Conservation (phyloP, 352 stramenopile species). For the Hyaloperonospora brassicae region DNA sequence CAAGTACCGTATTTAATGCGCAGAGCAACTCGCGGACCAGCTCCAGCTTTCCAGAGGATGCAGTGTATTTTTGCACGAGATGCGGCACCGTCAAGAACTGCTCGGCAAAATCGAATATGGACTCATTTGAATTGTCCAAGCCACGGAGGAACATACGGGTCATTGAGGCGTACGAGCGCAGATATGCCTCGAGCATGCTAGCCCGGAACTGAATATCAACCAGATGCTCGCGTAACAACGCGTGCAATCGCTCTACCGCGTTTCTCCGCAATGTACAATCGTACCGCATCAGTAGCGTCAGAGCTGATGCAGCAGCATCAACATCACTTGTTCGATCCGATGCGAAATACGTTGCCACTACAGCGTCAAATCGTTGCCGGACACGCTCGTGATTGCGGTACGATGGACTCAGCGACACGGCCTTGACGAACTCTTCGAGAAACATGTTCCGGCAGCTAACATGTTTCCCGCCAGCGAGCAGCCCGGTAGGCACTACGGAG, state of each 20-base stretch:
- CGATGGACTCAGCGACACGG: conserved; percentile 42
- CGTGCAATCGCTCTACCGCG: conserved; percentile 46
- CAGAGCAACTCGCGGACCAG: conserved; percentile 58
- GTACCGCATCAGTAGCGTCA: conserved; percentile 55
- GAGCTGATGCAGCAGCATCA: conserved; percentile 22
- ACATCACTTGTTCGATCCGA: conserved; percentile 6
- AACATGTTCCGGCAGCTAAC: conserved; percentile 58
- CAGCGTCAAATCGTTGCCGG: conserved; percentile 47
- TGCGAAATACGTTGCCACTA: conserved; percentile 44
- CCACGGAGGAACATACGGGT: conserved; percentile 72
- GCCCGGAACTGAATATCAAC: conserved; percentile 61
- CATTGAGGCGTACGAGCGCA: conserved; percentile 60
- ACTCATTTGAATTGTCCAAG: conserved; percentile 74
- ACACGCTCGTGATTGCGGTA: conserved; percentile 52
- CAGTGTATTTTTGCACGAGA: conserved; percentile 71
- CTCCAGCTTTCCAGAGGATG: conserved; percentile 43
- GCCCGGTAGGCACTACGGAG: conserved; percentile 10
- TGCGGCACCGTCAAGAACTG: conserved; percentile 81
- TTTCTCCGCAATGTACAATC: conserved; percentile 60
- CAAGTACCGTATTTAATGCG: conserved; percentile 56
- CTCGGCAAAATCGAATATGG: conserved; percentile 84
- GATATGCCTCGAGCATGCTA: conserved; percentile 71
- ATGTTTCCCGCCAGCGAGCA: conserved; percentile 27
- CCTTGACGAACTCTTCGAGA: conserved; percentile 68
- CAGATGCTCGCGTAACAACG: conserved; percentile 70